Percentiles rank a stretch among this genome's conserved stretches.
These are phyloP conservation scores for Aspergillus udagawae DNA, from an alignment of 2,329 filamentous ascomycete genomes.

Conservation along the genomic window DNA sequence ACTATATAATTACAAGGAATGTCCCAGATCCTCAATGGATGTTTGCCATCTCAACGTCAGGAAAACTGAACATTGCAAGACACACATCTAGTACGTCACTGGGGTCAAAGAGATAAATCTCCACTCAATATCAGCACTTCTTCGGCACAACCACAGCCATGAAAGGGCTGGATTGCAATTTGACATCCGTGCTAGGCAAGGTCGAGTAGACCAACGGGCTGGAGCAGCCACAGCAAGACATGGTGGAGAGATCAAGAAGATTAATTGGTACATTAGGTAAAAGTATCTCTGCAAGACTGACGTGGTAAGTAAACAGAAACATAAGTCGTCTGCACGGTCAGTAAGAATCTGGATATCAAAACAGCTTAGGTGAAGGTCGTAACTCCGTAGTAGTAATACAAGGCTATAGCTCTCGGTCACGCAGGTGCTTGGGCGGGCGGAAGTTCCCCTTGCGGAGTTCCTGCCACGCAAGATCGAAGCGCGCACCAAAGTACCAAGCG, in stretches of 20 bases:
- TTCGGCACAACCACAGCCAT: conserved; percentile 98
- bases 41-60: conserved; percentile 34
- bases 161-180: conserved; percentile 84
- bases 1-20: conserved; percentile 15
- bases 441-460: conserved; percentile 52
- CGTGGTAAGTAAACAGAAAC: conserved; percentile 23
- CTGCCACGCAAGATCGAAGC: conserved; percentile 67
- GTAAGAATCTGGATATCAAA: conserved; percentile 22
- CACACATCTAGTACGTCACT: conserved; percentile 44
- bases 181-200: conserved; percentile 88
- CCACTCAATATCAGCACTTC: conserved; percentile 82
- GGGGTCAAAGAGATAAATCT: conserved; percentile 25
- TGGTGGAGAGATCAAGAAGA: not conserved
- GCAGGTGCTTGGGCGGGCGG: conserved; percentile 30
- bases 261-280: conserved; percentile 27
- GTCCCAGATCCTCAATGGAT: conserved; percentile 45
- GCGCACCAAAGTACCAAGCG: conserved; percentile 76
- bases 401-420: conserved; percentile 38
- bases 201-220: not conserved
- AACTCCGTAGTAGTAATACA: conserved; percentile 23
- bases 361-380: conserved; percentile 22
- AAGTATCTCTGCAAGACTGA: conserved; percentile 23
- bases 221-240: not conserved
- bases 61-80: conserved; percentile 25
- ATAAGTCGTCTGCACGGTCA: conserved; percentile 24